A percentile compares a stretch with the other conserved stretches of the same genome.
These are phyloP conservation scores for Albatrellus sp. DNA, from an alignment of 1,284 basidiomycete species.

Conservation along the genomic window DNA sequence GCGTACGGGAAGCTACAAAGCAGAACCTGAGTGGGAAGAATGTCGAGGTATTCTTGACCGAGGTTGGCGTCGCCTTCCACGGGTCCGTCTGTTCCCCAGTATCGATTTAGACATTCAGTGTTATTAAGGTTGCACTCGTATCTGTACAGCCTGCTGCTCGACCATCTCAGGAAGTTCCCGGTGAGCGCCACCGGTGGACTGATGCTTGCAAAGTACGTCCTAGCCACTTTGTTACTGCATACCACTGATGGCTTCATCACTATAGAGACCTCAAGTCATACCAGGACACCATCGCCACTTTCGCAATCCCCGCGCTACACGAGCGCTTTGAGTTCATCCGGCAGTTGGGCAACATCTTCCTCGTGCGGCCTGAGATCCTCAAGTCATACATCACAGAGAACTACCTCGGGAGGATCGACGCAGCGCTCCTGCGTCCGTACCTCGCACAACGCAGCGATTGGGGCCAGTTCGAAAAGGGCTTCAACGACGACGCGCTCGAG, in stretches of 20 bases:
- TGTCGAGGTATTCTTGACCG: constrained; percentile 81
- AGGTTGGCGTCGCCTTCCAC: constrained; percentile 92
- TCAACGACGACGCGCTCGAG: constrained; percentile 33
- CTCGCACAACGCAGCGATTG: constrained; percentile 86
- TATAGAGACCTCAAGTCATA: constrained; percentile 89
- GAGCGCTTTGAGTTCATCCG: constrained; percentile 98
- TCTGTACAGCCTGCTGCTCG: constrained; percentile 65
- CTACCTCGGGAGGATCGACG: constrained; percentile 85
- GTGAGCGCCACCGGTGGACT: constrained; percentile 94
- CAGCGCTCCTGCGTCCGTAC: constrained; percentile 81
- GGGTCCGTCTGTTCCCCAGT: constrained; percentile 33
- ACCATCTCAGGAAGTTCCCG: constrained; percentile 93
- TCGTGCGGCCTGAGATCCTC: constrained; percentile 86
- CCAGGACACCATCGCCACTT: constrained; percentile 81
- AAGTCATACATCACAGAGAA: constrained; percentile 89
- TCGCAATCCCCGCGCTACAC: constrained; percentile 71
- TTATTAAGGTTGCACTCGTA: background rate
- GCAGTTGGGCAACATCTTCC: constrained; percentile 94
- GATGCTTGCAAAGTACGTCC: constrained; percentile 87
- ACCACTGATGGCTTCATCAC: constrained; percentile 4
- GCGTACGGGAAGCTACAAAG: constrained; percentile 63
- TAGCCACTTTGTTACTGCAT: background rate
- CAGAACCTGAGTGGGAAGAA: constrained; percentile 85
- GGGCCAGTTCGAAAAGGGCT: constrained; percentile 66
- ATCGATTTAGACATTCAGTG: background rate